Percentiles rank a stretch among this genome's conserved stretches.
These are phyloP conservation scores for Cucumis hystrix DNA, from an alignment of 306 rosid genomes.

Conservation along the genomic window DNA sequence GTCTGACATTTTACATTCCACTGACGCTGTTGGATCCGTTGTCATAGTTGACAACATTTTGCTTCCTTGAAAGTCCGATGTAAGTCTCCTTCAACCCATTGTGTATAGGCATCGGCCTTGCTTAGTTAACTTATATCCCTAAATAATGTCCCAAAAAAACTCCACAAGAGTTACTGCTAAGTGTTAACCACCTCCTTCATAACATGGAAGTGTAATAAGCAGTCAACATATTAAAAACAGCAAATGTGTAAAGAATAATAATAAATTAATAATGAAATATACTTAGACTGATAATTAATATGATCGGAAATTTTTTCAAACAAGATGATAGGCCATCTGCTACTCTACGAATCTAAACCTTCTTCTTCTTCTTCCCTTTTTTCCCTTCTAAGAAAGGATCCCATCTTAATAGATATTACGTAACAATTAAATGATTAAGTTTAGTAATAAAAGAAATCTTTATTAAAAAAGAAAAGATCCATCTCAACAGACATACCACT, in stretches of 20 bases:
- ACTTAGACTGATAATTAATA: background rate
- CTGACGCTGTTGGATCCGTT: conserved; percentile 32
- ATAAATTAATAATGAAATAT: background rate
- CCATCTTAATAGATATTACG: background rate
- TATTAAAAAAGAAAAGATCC: too few relatives aligned
- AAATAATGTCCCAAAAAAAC: conserved; percentile 11
- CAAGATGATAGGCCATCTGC: background rate
- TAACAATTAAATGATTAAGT: background rate
- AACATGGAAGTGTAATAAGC: background rate
- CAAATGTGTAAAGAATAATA: background rate
- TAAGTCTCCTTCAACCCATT: conserved; percentile 57
- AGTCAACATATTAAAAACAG: background rate
- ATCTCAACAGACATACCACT: conserved; percentile 58
- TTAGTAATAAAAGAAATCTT: background rate
- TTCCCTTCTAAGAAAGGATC: background rate
- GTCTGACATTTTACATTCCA: conserved; percentile 15
- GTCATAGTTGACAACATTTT: conserved; percentile 65
- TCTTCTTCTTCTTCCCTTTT: background rate
- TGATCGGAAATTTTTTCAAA: background rate
- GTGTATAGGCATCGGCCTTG: conserved; percentile 47
- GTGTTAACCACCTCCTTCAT: background rate
- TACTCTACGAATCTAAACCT: background rate
- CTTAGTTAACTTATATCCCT: conserved; percentile 84
- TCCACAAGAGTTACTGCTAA: conserved; percentile 9
- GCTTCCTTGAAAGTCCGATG: conserved; percentile 31